A percentile compares a stretch with the other conserved stretches of the same genome.
Evolutionary conservation across 2,329 filamentous ascomycete genomes (phyloP).

Genomic region (Sclerotiophoma versabilis): DNA sequence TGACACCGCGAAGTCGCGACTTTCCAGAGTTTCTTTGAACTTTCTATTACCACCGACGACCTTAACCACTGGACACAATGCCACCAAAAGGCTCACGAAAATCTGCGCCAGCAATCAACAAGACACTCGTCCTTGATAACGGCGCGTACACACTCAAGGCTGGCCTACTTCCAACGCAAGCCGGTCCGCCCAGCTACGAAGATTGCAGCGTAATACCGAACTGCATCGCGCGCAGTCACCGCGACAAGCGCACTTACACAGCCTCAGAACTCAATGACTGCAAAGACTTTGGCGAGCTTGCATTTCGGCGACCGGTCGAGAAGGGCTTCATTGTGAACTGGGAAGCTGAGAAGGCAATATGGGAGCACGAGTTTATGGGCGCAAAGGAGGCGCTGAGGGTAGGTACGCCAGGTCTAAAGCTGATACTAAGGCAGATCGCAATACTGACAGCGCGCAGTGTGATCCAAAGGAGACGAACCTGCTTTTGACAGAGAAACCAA

Average conservation of each 20-base stretch:
- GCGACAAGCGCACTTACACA: constrained; percentile 79
- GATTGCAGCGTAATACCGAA: constrained; percentile 80
- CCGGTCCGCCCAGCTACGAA: constrained; percentile 39
- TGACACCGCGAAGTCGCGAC: constrained; percentile 12
- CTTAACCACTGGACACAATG: constrained; percentile 23
- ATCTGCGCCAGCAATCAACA: constrained; percentile 22
- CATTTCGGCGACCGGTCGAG: constrained; percentile 87
- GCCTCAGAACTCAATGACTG: constrained; percentile 80
- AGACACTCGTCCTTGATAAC: constrained; percentile 89
- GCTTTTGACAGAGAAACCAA: constrained; percentile 84
- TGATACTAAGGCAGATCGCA: background rate
- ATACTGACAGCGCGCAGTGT: constrained; percentile 55
- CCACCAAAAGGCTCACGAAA: constrained; percentile 45
- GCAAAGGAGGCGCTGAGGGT: constrained; percentile 68
- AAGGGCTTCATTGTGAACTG: constrained; percentile 96
- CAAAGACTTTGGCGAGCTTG: constrained; percentile 86
- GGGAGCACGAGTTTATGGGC: constrained; percentile 87
- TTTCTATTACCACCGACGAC: background rate
- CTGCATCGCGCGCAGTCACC: constrained; percentile 79
- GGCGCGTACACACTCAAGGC: constrained; percentile 92
- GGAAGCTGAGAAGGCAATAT: constrained; percentile 95
- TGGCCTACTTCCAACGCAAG: constrained; percentile 65
- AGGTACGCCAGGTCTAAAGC: constrained; percentile 29
- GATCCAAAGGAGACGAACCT: constrained; percentile 84
- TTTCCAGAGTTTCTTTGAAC: background rate